Evolutionary conservation across 257 asterid genomes (phyloP), one percentile per base, ranked within the genome.

Genomic region (Primulina eburnea): DNA sequence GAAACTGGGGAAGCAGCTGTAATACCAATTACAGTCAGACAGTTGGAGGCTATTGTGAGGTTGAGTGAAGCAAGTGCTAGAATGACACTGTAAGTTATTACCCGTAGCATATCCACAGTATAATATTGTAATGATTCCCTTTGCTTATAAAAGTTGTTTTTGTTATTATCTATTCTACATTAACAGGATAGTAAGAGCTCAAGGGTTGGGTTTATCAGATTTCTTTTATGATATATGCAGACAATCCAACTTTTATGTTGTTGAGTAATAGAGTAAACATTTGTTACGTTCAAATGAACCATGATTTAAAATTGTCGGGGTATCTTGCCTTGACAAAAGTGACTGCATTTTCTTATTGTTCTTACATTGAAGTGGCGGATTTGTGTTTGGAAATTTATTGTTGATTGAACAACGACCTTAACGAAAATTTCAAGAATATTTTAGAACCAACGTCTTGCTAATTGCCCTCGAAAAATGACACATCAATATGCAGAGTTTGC

Each of bases 1-100:
- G 97, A 93, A 73, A 86, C 86, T 73, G 97, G 97, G 72, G 95
- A 86, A 84, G 83, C 94, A 30, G 82, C 92, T 75, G 96, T 82
- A 2, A 87, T 93, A 75, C 99, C 99, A 75, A 93, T 93, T 67
- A 93, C 99, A n/a, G 99, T 93, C 76, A 84, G 97, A 87, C 99
- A 93, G 85, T 83, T 93, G 72, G 99, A 93, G 79, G 99, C 99
- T 64, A 82, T 93, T 43, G 96, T 90, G 81, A 89, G 97, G 79
- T 76, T 93, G 85, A 93, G 99, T 56, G 99, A 93, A 81, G 77
- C 99, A 67, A 95, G 89, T 28, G 99, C 99, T 56, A 90, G 70
- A 83, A 90, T 93, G 97, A 84, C 92, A 56, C 85, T 90, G 99
- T 93, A 87, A 89, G 98, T 84, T 75, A 73, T 53, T 37, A 21